A percentile compares a stretch with the other conserved stretches of the same genome.
Evolutionary conservation across 73 alveolate species (phyloP).

Genomic region (Paramecium bursaria): DNA sequence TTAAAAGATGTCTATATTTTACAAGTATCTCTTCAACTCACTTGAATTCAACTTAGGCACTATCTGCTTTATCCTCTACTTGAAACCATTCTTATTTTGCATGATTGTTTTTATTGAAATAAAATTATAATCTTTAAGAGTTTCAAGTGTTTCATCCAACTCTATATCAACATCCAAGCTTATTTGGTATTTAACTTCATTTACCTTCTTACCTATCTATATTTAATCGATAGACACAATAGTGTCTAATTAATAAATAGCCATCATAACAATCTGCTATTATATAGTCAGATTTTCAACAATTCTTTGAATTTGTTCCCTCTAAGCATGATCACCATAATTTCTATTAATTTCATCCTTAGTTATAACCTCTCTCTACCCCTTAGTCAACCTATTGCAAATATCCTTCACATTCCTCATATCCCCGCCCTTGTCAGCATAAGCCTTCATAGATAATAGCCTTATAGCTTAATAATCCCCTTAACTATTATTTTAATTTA

Average conservation of each 20-base stretch:
- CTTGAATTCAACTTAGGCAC: not conserved
- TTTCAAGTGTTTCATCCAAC: conserved; percentile 6
- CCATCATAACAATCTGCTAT: not conserved
- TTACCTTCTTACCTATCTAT: conserved; percentile 4
- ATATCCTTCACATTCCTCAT: conserved; percentile 41
- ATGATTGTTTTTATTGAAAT: not conserved
- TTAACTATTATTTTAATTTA: no score
- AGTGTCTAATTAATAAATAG: not conserved
- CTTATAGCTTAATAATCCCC: conserved; percentile 6
- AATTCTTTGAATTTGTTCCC: not conserved
- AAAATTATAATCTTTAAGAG: conserved; percentile 19
- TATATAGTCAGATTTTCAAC: not conserved
- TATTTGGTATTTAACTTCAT: conserved; percentile 39
- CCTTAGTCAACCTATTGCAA: not conserved
- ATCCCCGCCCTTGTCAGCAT: conserved; percentile 51
- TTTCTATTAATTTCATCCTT: conserved; percentile 5
- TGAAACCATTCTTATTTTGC: conserved; percentile 26
- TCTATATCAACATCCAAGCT: not conserved
- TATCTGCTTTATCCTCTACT: conserved; percentile 5
- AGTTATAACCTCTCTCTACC: not conserved
- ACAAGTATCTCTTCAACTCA: conserved; percentile 28
- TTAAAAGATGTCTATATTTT: conserved; percentile 21
- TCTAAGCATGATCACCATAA: not conserved
- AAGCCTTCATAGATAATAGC: conserved; percentile 6
- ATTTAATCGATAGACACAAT: conserved; percentile 7